Percentiles rank a stretch among this genome's conserved stretches.
Evolutionary conservation across 75 land plant genomes (phyloP).

Genomic region (Selaginella tamariscina): DNA sequence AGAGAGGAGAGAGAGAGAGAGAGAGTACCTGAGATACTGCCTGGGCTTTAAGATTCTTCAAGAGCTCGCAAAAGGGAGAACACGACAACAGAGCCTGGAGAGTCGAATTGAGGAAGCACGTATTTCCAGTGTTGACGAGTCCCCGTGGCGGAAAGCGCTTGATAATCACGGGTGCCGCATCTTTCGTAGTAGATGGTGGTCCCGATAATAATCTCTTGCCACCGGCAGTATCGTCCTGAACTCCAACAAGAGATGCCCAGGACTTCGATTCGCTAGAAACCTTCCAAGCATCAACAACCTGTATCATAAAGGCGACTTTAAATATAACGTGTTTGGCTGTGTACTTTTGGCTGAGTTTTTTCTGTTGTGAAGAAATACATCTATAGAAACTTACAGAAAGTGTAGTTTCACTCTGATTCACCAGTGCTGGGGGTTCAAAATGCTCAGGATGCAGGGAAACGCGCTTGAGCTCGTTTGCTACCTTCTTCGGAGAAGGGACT

Average conservation of each 20-base stretch:
- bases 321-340: slow-evolving; percentile 8
- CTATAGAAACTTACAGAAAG: neutral
- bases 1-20: neutral
- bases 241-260: slow-evolving; percentile 27
- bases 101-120: slow-evolving; percentile 88
- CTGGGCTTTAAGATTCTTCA: slow-evolving; percentile 40
- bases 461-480: slow-evolving; percentile 1
- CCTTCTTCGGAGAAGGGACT: neutral
- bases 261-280: slow-evolving; percentile 17
- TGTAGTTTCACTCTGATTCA: neutral
- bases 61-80: slow-evolving; percentile 70
- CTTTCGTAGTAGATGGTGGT: neutral
- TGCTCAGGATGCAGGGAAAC: slow-evolving; percentile 8
- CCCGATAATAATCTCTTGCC: slow-evolving; percentile 9
- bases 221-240: neutral
- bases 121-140: slow-evolving; percentile 72
- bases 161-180: neutral
- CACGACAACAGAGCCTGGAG: slow-evolving; percentile 88
- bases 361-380: neutral
- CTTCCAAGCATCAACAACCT: neutral
- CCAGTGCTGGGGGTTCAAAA: neutral
- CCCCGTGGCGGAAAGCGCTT: slow-evolving; percentile 50
- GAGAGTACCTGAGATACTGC: slow-evolving; percentile 52
- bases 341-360: neutral
- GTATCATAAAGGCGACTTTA: slow-evolving; percentile 4